Base-by-base conservation (phyloP, 352 stramenopile genomes). In the Pythium dissimile region DNA sequence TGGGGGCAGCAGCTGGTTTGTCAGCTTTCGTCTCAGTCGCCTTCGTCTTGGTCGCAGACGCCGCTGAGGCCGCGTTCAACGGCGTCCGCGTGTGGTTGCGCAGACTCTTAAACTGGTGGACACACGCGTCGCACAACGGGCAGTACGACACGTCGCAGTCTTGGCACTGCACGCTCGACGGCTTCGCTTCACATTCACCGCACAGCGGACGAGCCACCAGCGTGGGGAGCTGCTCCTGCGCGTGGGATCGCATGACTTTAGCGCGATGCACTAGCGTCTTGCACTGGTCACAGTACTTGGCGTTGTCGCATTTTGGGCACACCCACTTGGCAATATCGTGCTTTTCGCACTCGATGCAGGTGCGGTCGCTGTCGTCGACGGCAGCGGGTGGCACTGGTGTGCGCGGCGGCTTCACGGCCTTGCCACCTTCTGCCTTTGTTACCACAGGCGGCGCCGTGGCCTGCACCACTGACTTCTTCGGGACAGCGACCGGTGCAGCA, bases 81-180 rank as follows among this genome's bases (percentile, higher is more conserved):
- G 54, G 11, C 1, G 62, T 57, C 11, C 80, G 76, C 11, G 34
- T 60, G 53, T 91, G 81, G 39, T 64, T 77, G 2, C 64, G 67
- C 43, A 89, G 67, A 37, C 75, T 88, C 67, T 89, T 91, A 35
- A 89, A 91, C 50, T 82, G 73, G 51, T 91, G 81, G 21, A 91
- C 75, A 16, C 62, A 84, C 0, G 66, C 67, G 50, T 91, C 75
- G 30, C 81, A 91, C 12, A 60, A 54, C 2, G 34, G 51, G 59
- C 81, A 91, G 50, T 82, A 80, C 20, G 62, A 32, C n/a, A 84
- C 65, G 1, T 76, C 81, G 44, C 81, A 91, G 49, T 89, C 74
- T 24, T 70, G 62, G 35, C 81, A 91, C 20, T 67, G 48, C 6
- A 88, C 67, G 20, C 18, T 71, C 5, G 75, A 69, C 27, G 62